Percentiles rank a stretch among this genome's conserved stretches.
Conservation (phyloP, 1,284 basidiomycete genomes). For the Cerrena zonata region DNA sequence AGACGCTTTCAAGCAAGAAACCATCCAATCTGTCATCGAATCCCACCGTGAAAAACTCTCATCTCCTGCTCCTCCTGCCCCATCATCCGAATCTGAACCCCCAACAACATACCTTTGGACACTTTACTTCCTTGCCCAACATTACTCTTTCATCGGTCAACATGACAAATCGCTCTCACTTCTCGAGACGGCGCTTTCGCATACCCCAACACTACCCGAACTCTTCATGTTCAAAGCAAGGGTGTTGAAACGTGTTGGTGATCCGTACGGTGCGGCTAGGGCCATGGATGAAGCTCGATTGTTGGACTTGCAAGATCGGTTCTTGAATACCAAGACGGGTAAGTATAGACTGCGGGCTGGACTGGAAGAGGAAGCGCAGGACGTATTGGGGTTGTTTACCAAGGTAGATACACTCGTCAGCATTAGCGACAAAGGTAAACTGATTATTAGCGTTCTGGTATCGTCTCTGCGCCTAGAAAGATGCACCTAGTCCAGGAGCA, state of each 20-base stretch:
- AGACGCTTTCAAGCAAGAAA: constrained; percentile 56
- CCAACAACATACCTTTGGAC: constrained; percentile 92
- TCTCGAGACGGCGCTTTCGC: constrained; percentile 64
- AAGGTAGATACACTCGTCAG: constrained; percentile 57
- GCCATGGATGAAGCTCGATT: constrained; percentile 79
- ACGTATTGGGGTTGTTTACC: constrained; percentile 79
- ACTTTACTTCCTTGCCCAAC: constrained; percentile 91
- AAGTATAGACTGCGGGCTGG: constrained; percentile 88
- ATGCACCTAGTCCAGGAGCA: constrained; percentile 66
- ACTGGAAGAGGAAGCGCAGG: constrained; percentile 68
- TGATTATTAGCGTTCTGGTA: too few species aligned
- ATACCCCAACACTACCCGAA: constrained; percentile 94
- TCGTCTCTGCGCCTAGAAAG: constrained; percentile 53
- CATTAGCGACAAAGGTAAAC: too few species aligned
- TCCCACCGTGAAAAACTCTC: constrained; percentile 37
- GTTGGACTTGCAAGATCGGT: constrained; percentile 92
- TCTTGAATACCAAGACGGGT: constrained; percentile 89
- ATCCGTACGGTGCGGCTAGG: constrained; percentile 68
- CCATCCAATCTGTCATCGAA: constrained; percentile 72
- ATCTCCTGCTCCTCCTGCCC: constrained; percentile 24
- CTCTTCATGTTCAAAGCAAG: constrained; percentile 81
- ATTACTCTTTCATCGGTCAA: constrained; percentile 67
- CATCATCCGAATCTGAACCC: constrained; percentile 39
- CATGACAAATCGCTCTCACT: constrained; percentile 59
- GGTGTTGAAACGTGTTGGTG: constrained; percentile 83